These are phyloP conservation scores for Carpinus viminea DNA, from an alignment of 306 rosid genomes.

Conservation along the genomic window DNA sequence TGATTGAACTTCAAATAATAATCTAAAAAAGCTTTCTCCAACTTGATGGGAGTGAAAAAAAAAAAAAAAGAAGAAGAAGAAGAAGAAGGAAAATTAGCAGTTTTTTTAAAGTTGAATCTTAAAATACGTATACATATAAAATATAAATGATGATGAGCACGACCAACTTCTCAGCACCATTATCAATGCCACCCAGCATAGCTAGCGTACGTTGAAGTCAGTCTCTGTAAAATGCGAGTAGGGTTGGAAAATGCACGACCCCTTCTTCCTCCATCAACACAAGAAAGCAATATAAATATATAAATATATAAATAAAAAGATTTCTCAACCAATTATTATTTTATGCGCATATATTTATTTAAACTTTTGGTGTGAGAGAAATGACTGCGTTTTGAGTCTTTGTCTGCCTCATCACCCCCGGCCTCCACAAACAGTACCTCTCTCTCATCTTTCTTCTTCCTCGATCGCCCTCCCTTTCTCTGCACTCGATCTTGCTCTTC, in stretches of 20 bases:
- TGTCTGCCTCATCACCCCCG: slow-evolving; percentile 6
- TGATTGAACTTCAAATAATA: too few relatives aligned
- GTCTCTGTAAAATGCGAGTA: slow-evolving; percentile 40
- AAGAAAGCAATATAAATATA: slow-evolving; percentile 31
- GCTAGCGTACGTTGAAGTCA: slow-evolving; percentile 34
- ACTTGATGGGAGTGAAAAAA: not conserved
- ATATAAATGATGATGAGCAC: too few relatives aligned
- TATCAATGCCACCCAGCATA: not conserved
- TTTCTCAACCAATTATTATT: slow-evolving; percentile 41
- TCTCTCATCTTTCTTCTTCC: not conserved
- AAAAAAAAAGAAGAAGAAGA: not conserved
- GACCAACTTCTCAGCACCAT: too few relatives aligned
- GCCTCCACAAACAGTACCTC: not conserved
- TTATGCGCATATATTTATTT: slow-evolving; percentile 38
- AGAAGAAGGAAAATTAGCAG: not conserved
- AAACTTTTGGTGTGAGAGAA: slow-evolving; percentile 49
- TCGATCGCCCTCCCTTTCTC: slow-evolving; percentile 52
- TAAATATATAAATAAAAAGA: not conserved
- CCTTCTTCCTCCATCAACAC: slow-evolving; percentile 21
- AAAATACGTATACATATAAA: too few relatives aligned
- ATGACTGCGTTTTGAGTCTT: slow-evolving; percentile 61
- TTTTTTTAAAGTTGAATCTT: not conserved
- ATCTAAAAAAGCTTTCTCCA: not conserved
- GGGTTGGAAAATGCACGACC: not conserved
- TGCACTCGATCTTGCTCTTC: slow-evolving; percentile 40